Percentiles rank a stretch among this genome's conserved stretches.
Conservation (phyloP, 345 rosid species). For the Hibiscus syriacus region DNA sequence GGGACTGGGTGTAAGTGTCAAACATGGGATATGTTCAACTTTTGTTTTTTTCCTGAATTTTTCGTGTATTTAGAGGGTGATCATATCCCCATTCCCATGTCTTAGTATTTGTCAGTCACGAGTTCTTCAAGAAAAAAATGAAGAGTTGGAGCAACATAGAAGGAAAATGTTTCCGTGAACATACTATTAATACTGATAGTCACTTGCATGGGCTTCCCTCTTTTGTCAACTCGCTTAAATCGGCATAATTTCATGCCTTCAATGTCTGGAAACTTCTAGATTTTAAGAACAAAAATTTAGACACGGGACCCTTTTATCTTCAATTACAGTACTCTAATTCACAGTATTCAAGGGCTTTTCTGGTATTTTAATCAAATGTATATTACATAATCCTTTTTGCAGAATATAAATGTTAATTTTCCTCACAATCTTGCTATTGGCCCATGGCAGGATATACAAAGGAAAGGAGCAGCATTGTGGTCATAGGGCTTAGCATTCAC, state of each 20-base stretch:
- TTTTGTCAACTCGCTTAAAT: not conserved
- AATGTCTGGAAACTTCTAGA: not conserved
- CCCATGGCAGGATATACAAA: slow-evolving; percentile 49
- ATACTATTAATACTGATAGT: not conserved
- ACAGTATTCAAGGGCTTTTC: not conserved
- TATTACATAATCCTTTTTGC: not conserved
- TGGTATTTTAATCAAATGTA: not conserved
- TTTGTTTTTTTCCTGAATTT: not conserved
- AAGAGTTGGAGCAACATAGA: not conserved
- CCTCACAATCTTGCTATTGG: not conserved
- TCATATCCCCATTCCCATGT: too few relatives aligned
- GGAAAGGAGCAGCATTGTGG: slow-evolving; percentile 69
- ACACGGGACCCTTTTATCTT: not conserved
- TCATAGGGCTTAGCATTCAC: slow-evolving; percentile 69
- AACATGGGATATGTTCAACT: not conserved
- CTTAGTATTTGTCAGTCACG: too few relatives aligned
- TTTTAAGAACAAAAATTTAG: not conserved
- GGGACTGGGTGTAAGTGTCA: not conserved
- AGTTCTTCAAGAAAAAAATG: too few relatives aligned
- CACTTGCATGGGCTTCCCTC: not conserved
- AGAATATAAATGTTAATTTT: not conserved
- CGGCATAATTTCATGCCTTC: not conserved
- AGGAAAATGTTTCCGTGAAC: not conserved
- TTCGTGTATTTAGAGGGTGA: not conserved
- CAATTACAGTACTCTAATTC: not conserved